Conservation (phyloP, 495 filamentous ascomycete species). For the Collariella sp. region DNA sequence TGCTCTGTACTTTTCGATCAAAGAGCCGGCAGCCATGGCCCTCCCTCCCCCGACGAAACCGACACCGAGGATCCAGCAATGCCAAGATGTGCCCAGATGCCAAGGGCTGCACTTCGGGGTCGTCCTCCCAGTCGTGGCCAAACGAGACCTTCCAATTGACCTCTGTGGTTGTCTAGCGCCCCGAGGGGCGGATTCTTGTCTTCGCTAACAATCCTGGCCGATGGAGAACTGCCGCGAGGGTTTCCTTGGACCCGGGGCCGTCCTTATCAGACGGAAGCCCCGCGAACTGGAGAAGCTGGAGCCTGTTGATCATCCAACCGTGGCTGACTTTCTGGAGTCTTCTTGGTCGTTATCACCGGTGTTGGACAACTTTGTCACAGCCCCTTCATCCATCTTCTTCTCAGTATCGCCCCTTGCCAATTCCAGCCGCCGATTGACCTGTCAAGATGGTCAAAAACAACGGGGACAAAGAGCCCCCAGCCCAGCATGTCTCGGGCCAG, state of each 20-base stretch:
- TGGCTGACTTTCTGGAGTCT: too few species aligned
- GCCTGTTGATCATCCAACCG: too few species aligned
- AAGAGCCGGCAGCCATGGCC: too few species aligned
- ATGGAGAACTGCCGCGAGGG: not conserved
- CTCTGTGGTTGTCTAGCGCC: not conserved
- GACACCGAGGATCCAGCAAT: not conserved
- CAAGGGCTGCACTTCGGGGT: conserved; percentile 1
- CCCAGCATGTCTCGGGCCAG: conserved; percentile 45
- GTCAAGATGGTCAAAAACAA: not conserved
- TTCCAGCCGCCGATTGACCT: not conserved
- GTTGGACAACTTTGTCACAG: too few species aligned
- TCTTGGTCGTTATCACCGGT: too few species aligned
- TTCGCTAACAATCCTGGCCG: not conserved
- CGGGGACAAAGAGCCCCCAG: conserved; percentile 8
- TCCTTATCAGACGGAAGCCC: too few species aligned
- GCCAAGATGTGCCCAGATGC: conserved; percentile 8
- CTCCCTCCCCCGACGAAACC: not conserved
- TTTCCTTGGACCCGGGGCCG: not conserved
- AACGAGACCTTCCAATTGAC: not conserved
- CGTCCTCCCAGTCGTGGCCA: not conserved
- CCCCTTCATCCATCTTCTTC: not conserved
- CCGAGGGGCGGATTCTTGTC: not conserved
- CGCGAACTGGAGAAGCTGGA: too few species aligned
- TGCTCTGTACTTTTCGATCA: not conserved
- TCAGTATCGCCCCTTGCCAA: not conserved